These are phyloP conservation scores for Fraxinus platypoda DNA, from an alignment of 305 asterid species.

Conservation along the genomic window DNA sequence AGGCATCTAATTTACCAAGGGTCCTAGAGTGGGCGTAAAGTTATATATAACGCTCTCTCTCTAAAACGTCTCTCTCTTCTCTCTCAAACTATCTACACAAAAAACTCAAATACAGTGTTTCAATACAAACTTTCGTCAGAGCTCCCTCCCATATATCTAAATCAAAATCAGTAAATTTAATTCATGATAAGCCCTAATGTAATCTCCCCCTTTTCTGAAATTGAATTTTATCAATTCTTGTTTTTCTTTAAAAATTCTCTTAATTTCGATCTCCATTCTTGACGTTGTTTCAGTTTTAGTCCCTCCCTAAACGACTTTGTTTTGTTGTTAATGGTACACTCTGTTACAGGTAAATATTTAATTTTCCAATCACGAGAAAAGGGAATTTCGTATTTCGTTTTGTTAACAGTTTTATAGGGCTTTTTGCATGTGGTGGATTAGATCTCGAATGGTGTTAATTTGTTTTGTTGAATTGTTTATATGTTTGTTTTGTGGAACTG, in stretches of 20 bases:
- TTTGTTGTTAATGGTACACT: conserved; percentile 25
- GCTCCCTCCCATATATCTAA: conserved; percentile 45
- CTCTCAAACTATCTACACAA: conserved; percentile 29
- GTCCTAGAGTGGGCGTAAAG: conserved; percentile 52
- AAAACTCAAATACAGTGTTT: conserved; percentile 41
- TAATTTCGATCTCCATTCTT: conserved; percentile 44
- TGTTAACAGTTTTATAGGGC: conserved; percentile 22
- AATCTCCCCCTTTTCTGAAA: conserved; percentile 4
- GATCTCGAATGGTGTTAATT: conserved; percentile 37
- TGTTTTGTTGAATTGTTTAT: conserved; percentile 16
- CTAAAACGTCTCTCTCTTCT: neutral
- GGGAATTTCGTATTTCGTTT: conserved; percentile 24
- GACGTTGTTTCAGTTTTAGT: conserved; percentile 22
- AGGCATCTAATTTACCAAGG: conserved; percentile 37
- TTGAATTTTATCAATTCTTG: conserved; percentile 14
- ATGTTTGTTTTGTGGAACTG: conserved; percentile 19
- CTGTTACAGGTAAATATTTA: conserved; percentile 33
- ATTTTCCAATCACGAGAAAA: conserved; percentile 23
- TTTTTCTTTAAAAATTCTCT: conserved; percentile 14
- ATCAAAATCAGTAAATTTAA: conserved; percentile 15
- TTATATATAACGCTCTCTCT: conserved; percentile 30
- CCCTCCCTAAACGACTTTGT: conserved; percentile 22
- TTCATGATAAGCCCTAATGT: neutral
- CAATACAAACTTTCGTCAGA: conserved; percentile 32
- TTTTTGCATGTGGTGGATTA: conserved; percentile 40